Base-by-base conservation (phyloP, 306 rosid species). In the Trifolium fragiferum region DNA sequence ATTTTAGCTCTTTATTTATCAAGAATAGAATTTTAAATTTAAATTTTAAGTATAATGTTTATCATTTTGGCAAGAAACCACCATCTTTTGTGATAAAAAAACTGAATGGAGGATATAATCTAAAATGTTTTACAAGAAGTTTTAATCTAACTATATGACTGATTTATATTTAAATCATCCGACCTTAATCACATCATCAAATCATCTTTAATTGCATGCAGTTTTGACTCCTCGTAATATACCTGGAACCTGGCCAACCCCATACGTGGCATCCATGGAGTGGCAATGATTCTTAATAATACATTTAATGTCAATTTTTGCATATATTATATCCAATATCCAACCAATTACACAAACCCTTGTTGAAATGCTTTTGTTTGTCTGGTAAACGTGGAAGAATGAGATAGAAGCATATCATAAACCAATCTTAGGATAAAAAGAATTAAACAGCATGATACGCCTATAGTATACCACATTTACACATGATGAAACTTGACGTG, bases 341-440 rank as follows among this genome's bases (percentile, higher is more conserved):
- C 66, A 15, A 60, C 40, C 12, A 32, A 60, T 57, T 5, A 57
- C 23, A 62, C 25, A 32, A 5, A 2, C 33, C 8, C 6, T 44
- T 44, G n/a, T 57, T 57, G 16, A 32, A 6, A 14, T 14, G 12
- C 68, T 62, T 62, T 62, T 6, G 46, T 16, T 33, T 62, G 68
- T 62, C 43, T n/a, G 8, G 47, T 62, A 62, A 62, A 35, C 68
- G 68, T 62, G 47, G 68, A 62, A 35, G 68, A 35, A 62, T 33
- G 14, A 33, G 13, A 4, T 4, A 60, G 46, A 16, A 62, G 33
- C 68, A 60, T 27, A 59, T 0, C 18, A 60, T n/a, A 4, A 1
- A 33, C 20, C 10, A 61, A 61, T 32, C 13, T 53, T 61, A 61
- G 67, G 67, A 61, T 61, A 15, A 61, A 61, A 61, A 61, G 23